Evolutionary conservation across 257 asterid species (phyloP).

Genomic region (Primulina tabacum): DNA sequence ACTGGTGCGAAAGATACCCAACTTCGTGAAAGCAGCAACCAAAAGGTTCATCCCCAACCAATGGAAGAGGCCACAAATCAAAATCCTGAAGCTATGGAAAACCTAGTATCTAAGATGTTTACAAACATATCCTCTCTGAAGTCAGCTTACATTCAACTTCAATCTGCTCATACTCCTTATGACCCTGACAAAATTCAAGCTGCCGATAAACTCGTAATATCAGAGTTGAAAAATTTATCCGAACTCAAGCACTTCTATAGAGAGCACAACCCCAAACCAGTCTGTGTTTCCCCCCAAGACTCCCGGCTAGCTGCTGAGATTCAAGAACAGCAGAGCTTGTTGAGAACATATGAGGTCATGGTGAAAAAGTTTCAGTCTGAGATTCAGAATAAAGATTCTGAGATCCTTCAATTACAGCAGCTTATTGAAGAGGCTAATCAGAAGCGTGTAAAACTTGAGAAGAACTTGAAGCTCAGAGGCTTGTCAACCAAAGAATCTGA

Average conservation of each 20-base stretch:
- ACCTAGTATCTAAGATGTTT: slow-evolving; percentile 75
- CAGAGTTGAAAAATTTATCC: slow-evolving; percentile 86
- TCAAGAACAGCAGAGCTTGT: slow-evolving; percentile 93
- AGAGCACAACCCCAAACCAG: slow-evolving; percentile 93
- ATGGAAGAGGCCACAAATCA: slow-evolving; percentile 90
- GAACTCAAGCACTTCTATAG: slow-evolving; percentile 95
- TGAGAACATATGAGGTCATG: slow-evolving; percentile 97
- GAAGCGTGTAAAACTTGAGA: slow-evolving; percentile 87
- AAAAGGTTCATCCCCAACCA: slow-evolving; percentile 98
- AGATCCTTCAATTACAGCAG: slow-evolving; percentile 77
- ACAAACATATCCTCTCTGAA: slow-evolving; percentile 85
- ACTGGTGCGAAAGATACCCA: slow-evolving; percentile 83
- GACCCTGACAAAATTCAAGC: slow-evolving; percentile 97
- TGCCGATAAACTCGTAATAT: slow-evolving; percentile 92
- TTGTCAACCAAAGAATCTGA: slow-evolving; percentile 77
- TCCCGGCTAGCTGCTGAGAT: slow-evolving; percentile 98
- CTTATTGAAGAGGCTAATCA: slow-evolving; percentile 91
- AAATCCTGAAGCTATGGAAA: slow-evolving; percentile 89
- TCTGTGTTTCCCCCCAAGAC: slow-evolving; percentile 87
- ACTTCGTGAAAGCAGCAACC: slow-evolving; percentile 92
- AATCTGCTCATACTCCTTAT: slow-evolving; percentile 93
- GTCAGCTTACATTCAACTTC: slow-evolving; percentile 92
- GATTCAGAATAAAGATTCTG: slow-evolving; percentile 93
- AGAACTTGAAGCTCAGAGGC: slow-evolving; percentile 94
- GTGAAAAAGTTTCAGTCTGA: slow-evolving; percentile 98